phyloP scores from a whole-genome alignment of 805 yeast species.

The Wickerhamomyces ciferrii region DNA sequence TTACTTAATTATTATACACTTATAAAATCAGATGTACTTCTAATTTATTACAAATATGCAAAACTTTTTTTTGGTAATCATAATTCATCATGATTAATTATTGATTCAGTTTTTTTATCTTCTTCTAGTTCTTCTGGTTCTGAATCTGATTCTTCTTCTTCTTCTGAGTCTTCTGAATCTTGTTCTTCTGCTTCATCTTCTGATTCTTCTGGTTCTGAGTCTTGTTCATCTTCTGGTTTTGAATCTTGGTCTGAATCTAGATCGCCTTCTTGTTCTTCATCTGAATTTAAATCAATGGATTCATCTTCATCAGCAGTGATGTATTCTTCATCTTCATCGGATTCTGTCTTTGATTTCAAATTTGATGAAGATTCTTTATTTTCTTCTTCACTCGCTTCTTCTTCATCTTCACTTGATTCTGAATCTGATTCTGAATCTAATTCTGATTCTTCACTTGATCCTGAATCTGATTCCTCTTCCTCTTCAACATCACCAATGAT shows the following conservation, averaged over 20 bases:
- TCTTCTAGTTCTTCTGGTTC: neutral
- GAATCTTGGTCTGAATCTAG: no score
- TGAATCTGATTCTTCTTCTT: neutral
- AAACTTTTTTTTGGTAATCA: neutral
- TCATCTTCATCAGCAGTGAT: neutral
- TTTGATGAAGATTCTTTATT: neutral
- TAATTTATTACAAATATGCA: no score
- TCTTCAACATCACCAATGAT: neutral
- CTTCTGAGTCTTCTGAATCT: no score
- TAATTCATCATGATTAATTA: neutral
- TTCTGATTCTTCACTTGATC: neutral
- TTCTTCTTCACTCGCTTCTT: neutral
- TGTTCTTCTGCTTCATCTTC: neutral
- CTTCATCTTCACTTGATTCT: neutral
- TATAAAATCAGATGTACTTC: no score
- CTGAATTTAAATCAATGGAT: no score
- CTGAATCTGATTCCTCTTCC: neutral
- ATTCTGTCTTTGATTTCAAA: no score
- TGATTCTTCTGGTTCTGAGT: neutral
- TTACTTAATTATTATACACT: no score
- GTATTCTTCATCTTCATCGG: neutral
- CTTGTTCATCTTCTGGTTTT: neutral
- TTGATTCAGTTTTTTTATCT: neutral
- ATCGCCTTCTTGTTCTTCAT: no score
- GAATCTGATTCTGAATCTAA: neutral